These are phyloP conservation scores for Fusarium praegraminearum DNA, from an alignment of 2,329 filamentous ascomycete genomes.

Conservation along the genomic window DNA sequence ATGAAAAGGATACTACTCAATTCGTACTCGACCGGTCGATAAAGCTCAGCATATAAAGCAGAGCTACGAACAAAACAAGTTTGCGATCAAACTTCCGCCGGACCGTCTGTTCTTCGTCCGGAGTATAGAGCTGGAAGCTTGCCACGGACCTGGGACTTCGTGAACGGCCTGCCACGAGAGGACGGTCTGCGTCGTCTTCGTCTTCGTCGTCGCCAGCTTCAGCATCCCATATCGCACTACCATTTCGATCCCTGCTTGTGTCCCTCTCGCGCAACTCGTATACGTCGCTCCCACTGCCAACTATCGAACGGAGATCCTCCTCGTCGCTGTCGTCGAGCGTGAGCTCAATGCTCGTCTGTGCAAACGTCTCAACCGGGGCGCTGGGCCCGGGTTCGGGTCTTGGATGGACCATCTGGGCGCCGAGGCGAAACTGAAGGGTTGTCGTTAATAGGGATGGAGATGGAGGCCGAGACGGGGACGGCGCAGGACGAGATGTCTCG, in stretches of 20 bases:
- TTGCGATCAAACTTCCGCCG: slow-evolving; percentile 80
- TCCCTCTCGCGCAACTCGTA: slow-evolving; percentile 51
- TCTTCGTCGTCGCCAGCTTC: slow-evolving; percentile 39
- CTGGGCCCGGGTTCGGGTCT: slow-evolving; percentile 36
- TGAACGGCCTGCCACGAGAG: slow-evolving; percentile 38
- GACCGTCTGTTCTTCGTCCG: slow-evolving; percentile 78
- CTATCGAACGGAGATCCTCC: slow-evolving; percentile 51
- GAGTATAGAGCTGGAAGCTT: slow-evolving; percentile 60
- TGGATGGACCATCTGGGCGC: slow-evolving; percentile 42
- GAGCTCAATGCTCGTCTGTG: slow-evolving; percentile 56
- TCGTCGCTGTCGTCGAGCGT: slow-evolving; percentile 53
- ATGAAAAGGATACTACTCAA: not conserved
- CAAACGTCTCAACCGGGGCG: slow-evolving; percentile 52
- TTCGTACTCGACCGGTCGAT: slow-evolving; percentile 85
- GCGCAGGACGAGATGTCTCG: slow-evolving; percentile 1
- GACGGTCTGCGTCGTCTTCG: slow-evolving; percentile 36
- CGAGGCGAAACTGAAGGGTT: slow-evolving; percentile 5
- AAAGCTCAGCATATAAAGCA: slow-evolving; percentile 88
- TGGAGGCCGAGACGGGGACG: not conserved
- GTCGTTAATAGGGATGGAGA: not conserved
- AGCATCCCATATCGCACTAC: slow-evolving; percentile 37
- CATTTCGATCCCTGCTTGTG: slow-evolving; percentile 18
- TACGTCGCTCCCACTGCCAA: slow-evolving; percentile 48
- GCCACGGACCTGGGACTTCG: slow-evolving; percentile 51
- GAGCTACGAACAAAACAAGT: slow-evolving; percentile 82